phyloP scores from a whole-genome alignment of 176 grass and related monocot species.

The Puya raimondii region DNA sequence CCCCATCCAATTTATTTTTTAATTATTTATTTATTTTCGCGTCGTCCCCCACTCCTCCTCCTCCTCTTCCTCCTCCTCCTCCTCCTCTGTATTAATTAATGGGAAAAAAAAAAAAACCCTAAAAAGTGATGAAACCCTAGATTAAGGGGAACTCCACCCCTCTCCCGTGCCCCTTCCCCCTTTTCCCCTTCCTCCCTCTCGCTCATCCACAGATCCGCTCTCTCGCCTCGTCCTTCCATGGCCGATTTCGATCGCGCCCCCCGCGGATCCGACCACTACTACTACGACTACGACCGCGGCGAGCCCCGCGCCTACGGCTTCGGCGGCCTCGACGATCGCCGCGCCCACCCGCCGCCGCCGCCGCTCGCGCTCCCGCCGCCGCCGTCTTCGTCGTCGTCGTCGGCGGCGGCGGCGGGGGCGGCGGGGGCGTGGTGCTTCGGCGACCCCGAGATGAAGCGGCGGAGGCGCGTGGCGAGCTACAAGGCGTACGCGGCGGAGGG shows the following conservation, averaged over 20 bases:
- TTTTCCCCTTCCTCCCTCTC: not conserved
- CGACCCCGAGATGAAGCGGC: slow-evolving; percentile 83
- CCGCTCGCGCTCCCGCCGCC: slow-evolving; percentile 8
- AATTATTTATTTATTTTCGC: too few species aligned
- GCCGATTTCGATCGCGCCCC: slow-evolving; percentile 47
- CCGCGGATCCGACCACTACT: slow-evolving; percentile 7
- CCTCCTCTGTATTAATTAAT: too few species aligned
- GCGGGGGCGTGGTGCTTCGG: slow-evolving; percentile 63
- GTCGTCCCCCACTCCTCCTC: too few species aligned
- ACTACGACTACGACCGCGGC: slow-evolving; percentile 17
- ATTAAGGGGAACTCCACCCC: too few species aligned
- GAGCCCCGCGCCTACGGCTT: slow-evolving; percentile 48
- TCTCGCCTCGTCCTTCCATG: slow-evolving; percentile 28
- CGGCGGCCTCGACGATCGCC: slow-evolving; percentile 34
- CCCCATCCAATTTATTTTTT: too few species aligned
- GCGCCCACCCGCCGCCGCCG: slow-evolving; percentile 9
- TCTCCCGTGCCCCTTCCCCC: too few species aligned
- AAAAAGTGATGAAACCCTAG: too few species aligned
- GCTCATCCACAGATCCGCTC: not conserved
- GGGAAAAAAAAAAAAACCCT: too few species aligned
- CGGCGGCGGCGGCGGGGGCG: slow-evolving; percentile 26
- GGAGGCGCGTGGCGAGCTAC: slow-evolving; percentile 85
- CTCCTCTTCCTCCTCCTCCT: too few species aligned
- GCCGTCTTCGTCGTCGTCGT: slow-evolving; percentile 26
- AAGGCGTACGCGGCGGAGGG: slow-evolving; percentile 93